Evolutionary conservation across 108 stramenopile species (phyloP).

Genomic region (Cyclotella choctawhatcheeana): DNA sequence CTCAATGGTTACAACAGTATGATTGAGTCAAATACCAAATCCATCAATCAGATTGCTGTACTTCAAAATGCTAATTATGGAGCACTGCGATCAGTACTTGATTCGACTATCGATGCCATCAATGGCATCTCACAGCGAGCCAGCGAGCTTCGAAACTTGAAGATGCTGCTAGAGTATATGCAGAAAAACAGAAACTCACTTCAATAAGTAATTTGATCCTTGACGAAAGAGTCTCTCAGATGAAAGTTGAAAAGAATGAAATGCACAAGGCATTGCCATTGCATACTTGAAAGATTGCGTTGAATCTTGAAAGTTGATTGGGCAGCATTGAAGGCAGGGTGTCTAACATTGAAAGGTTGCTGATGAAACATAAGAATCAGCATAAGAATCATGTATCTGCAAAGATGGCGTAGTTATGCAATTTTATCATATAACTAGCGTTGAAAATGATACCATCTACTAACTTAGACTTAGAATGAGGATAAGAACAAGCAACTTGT

Average conservation of each 20-base stretch:
- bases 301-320: background rate
- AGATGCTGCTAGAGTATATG: background rate
- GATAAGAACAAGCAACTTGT: no score
- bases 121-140: background rate
- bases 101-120: background rate
- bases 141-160: background rate
- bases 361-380: background rate
- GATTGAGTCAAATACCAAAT: conserved; percentile 1
- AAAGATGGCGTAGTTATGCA: background rate
- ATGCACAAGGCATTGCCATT: no score
- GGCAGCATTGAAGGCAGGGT: conserved; percentile 12
- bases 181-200: background rate
- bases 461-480: no score
- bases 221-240: background rate
- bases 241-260: background rate
- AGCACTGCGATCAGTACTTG: background rate
- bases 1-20: background rate
- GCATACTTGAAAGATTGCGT: background rate
- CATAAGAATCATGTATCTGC: conserved; percentile 2
- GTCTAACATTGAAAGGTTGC: conserved; percentile 11
- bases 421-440: background rate
- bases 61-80: background rate
- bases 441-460: no score
- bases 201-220: background rate
- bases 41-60: background rate